Conservation (phyloP, 495 filamentous ascomycete genomes). For the Letharia lupina region DNA sequence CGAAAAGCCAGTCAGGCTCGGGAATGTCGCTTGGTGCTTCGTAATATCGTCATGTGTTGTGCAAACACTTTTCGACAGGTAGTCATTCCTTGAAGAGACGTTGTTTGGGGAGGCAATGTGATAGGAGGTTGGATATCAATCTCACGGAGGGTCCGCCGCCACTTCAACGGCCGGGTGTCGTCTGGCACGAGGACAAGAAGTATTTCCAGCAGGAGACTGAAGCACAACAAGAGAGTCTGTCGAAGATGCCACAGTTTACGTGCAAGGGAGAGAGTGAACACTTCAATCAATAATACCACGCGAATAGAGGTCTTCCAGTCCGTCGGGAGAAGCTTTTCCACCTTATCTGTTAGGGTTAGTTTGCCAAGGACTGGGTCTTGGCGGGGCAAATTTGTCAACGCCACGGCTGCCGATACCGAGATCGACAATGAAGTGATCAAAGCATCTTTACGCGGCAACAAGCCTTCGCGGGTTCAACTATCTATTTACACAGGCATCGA, state of each 20-base stretch:
- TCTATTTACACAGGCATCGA: too few species aligned
- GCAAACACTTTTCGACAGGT: background rate
- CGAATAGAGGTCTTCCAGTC: slow-evolving; percentile 2
- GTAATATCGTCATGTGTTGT: slow-evolving; percentile 1
- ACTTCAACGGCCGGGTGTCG: background rate
- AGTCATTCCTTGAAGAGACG: background rate
- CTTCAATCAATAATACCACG: background rate
- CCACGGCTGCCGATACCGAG: background rate
- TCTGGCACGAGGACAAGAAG: background rate
- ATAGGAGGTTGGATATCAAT: slow-evolving; percentile 20
- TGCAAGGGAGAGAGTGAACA: background rate
- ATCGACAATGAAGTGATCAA: background rate
- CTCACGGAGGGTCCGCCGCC: background rate
- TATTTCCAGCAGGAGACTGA: background rate
- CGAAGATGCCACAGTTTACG: background rate
- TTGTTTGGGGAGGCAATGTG: slow-evolving; percentile 11
- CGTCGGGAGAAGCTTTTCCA: slow-evolving; percentile 15
- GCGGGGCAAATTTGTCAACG: background rate
- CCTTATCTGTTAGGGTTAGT: slow-evolving; percentile 9
- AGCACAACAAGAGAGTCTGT: background rate
- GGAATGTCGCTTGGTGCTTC: background rate
- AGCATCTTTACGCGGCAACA: background rate
- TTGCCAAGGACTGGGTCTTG: slow-evolving; percentile 6
- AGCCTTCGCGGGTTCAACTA: too few species aligned
- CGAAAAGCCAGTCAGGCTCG: background rate